A percentile compares a stretch with the other conserved stretches of the same genome.
These are phyloP conservation scores for Aspergillus candidus DNA, from an alignment of 2,329 filamentous ascomycete genomes.

Conservation along the genomic window DNA sequence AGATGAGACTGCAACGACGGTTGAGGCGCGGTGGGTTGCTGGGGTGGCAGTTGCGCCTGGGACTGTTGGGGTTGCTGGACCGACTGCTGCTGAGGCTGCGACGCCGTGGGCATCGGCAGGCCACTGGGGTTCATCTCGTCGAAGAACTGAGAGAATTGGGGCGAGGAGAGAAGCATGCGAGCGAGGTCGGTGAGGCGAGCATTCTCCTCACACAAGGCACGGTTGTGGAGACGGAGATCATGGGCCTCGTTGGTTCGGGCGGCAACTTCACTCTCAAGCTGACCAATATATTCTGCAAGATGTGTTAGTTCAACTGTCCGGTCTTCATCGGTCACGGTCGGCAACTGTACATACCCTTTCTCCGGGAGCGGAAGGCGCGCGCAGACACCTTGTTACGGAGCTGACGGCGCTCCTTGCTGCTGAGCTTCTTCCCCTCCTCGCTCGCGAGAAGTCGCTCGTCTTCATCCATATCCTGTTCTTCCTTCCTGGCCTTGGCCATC, in stretches of 20 bases:
- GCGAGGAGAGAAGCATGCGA: constrained; percentile 73
- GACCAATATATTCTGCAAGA: constrained; percentile 83
- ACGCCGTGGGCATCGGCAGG: constrained; percentile 35
- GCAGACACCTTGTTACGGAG: constrained; percentile 99
- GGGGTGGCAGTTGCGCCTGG: constrained; percentile 38
- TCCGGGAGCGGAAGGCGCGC: constrained; percentile 91
- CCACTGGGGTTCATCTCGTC: constrained; percentile 62
- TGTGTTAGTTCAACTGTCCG: constrained; percentile 43
- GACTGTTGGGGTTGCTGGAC: constrained; percentile 28
- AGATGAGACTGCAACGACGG: constrained; percentile 44
- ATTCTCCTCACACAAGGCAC: constrained; percentile 77
- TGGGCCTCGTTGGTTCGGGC: constrained; percentile 76
- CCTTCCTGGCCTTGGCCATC: constrained; percentile 73
- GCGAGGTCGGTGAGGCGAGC: constrained; percentile 69
- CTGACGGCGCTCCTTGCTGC: constrained; percentile 92
- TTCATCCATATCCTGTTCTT: constrained; percentile 98
- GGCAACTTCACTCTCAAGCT: constrained; percentile 85
- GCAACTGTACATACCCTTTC: constrained; percentile 68
- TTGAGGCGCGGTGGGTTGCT: constrained; percentile 34
- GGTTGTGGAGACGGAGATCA: constrained; percentile 74
- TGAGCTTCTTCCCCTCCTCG: constrained; percentile 98
- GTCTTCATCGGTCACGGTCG: background rate
- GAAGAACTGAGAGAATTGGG: constrained; percentile 77
- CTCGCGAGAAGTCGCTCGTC: constrained; percentile 91
- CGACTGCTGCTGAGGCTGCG: constrained; percentile 33